Percentiles rank a stretch among this genome's conserved stretches.
phyloP scores from a whole-genome alignment of 768 basidiomycete genomes.

The Russula compacta region DNA sequence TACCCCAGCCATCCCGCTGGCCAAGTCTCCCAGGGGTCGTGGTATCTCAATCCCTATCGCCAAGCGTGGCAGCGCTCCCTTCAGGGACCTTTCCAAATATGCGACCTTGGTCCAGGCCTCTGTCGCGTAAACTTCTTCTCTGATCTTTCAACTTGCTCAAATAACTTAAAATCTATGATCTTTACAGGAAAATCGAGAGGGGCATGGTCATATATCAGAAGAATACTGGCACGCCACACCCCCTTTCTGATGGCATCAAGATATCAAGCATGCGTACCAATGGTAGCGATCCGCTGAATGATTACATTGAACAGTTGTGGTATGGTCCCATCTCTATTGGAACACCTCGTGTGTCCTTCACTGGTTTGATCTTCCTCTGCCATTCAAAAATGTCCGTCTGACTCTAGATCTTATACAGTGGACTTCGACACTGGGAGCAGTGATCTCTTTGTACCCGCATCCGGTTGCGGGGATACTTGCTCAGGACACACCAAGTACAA shows the following conservation, averaged over 20 bases:
- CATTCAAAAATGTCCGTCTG: slow-evolving; percentile 27
- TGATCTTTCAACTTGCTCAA: background rate
- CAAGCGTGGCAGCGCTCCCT: background rate
- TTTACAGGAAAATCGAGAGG: background rate
- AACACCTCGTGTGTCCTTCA: slow-evolving; percentile 2
- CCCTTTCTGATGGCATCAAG: background rate
- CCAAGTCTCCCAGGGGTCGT: background rate
- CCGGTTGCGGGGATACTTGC: slow-evolving; percentile 27
- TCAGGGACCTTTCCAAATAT: background rate
- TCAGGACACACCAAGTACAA: slow-evolving; percentile 1
- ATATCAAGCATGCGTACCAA: background rate
- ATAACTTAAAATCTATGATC: background rate
- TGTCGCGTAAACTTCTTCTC: background rate
- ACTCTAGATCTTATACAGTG: slow-evolving; percentile 22
- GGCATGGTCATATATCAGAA: slow-evolving; percentile 1
- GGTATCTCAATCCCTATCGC: background rate
- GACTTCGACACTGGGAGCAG: slow-evolving; percentile 33
- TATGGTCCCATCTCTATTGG: slow-evolving; percentile 10
- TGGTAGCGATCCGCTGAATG: background rate
- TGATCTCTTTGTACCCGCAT: slow-evolving; percentile 30
- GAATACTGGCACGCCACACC: background rate
- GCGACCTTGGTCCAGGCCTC: background rate
- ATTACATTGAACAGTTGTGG: background rate
- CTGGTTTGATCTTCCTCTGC: background rate
- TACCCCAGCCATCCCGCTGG: background rate